These are phyloP conservation scores for Pseudogymnoascus sp. DNA, from an alignment of 2,329 filamentous ascomycete genomes.

Conservation along the genomic window DNA sequence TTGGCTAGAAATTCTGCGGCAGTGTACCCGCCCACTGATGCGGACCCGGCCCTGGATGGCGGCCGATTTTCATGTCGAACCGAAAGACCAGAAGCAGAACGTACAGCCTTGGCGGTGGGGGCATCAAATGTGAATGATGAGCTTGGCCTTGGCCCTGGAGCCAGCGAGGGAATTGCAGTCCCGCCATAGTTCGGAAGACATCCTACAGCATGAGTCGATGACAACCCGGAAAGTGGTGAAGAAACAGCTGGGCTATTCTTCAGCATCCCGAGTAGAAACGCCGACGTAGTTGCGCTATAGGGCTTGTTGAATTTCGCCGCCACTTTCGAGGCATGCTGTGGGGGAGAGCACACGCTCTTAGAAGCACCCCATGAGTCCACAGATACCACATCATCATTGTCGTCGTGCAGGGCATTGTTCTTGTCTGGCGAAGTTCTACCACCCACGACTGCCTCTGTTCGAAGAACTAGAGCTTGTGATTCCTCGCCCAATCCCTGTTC, in stretches of 20 bases:
- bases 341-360: not conserved
- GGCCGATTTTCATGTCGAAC: not conserved
- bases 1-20: conserved; percentile 2
- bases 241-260: conserved; percentile 15
- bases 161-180: conserved; percentile 26
- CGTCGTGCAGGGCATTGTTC: not conserved
- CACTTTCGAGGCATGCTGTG: not conserved
- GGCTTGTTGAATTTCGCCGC: not conserved
- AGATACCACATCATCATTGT: conserved; percentile 14
- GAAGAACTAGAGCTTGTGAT: conserved; percentile 5
- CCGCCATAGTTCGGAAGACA: conserved; percentile 27
- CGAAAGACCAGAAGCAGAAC: not conserved
- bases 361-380: conserved; percentile 17
- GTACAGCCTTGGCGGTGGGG: not conserved
- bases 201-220: conserved; percentile 26
- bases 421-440: not conserved
- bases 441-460: not conserved
- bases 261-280: conserved; percentile 25
- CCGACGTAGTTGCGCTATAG: not conserved
- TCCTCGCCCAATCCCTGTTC: conserved; percentile 11
- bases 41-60: not conserved
- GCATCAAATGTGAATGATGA: not conserved
- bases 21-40: not conserved
- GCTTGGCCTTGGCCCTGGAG: conserved; percentile 14
- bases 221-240: conserved; percentile 23